A percentile compares a stretch with the other conserved stretches of the same genome.
phyloP scores from a whole-genome alignment of 2,329 filamentous ascomycete species.

The Colletotrichum agaves region DNA sequence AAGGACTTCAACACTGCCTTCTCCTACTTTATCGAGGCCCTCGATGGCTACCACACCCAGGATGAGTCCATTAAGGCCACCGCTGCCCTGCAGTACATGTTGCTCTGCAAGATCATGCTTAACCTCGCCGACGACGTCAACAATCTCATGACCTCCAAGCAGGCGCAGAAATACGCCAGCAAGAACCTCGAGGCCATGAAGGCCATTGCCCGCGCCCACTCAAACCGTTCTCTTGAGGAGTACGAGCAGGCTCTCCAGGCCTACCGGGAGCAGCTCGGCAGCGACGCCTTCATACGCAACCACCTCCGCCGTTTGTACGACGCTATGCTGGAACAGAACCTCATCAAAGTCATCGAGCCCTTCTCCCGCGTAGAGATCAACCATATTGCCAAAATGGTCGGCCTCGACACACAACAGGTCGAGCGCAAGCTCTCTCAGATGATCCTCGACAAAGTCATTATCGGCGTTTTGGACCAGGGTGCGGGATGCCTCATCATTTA shows the following conservation, averaged over 20 bases:
- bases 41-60: conserved; percentile 95
- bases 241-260: conserved; percentile 92
- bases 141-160: conserved; percentile 93
- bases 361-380: conserved; percentile 97
- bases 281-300: conserved; percentile 95
- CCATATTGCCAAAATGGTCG: conserved; percentile 97
- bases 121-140: conserved; percentile 97
- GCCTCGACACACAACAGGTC: conserved; percentile 93
- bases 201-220: conserved; percentile 93
- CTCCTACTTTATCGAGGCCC: conserved; percentile 98
- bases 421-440: conserved; percentile 99
- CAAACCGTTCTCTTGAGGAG: conserved; percentile 94
- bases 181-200: conserved; percentile 99
- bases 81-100: conserved; percentile 98
- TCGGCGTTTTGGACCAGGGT: conserved; percentile 96
- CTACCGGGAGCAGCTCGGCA: conserved; percentile 93
- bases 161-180: conserved; percentile 94
- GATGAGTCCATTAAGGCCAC: conserved; percentile 91
- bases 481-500: conserved; percentile 98
- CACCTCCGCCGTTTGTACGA: conserved; percentile 96
- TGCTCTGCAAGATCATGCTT: conserved; percentile 99
- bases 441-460: conserved; percentile 99
- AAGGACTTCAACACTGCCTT: conserved; percentile 99
- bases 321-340: conserved; percentile 98
- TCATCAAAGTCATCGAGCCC: conserved; percentile 99